A percentile compares a stretch with the other conserved stretches of the same genome.
Conservation (phyloP, 2,329 filamentous ascomycete genomes). For the Hypoxylon sp. region DNA sequence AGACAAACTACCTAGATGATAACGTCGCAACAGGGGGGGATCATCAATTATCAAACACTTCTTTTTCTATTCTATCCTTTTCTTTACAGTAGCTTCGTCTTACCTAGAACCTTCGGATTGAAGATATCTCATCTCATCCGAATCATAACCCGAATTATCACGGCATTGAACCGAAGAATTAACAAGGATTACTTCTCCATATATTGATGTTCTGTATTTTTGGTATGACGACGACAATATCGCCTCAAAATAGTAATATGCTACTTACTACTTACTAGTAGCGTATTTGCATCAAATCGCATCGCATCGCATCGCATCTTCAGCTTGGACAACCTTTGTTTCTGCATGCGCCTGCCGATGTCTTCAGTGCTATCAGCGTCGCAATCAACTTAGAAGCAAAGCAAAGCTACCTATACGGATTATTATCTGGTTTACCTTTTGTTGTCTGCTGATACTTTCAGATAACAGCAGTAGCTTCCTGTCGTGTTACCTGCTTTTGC, state of each 20-base stretch:
- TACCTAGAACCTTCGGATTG: constrained; percentile 4
- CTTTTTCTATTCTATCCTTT: too few relatives aligned
- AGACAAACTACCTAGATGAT: too few relatives aligned
- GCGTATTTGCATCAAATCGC: constrained; percentile 2
- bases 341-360: constrained; percentile 7
- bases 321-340: constrained; percentile 7
- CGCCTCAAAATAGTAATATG: constrained; percentile 21
- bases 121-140: constrained; percentile 7
- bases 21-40: too few relatives aligned
- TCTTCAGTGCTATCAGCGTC: neutral
- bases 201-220: too few relatives aligned
- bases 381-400: constrained; percentile 1
- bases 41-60: too few relatives aligned
- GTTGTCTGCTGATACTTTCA: constrained; percentile 8
- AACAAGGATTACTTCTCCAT: too few relatives aligned
- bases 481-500: constrained; percentile 17
- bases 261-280: constrained; percentile 5
- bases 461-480: constrained; percentile 9
- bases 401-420: neutral
- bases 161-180: too few relatives aligned
- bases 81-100: too few relatives aligned
- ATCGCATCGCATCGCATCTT: constrained; percentile 5
- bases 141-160: too few relatives aligned
- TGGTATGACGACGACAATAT: constrained; percentile 35
- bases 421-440: neutral